Conservation (phyloP, 129 eudicot species). For the Logfia minima region DNA sequence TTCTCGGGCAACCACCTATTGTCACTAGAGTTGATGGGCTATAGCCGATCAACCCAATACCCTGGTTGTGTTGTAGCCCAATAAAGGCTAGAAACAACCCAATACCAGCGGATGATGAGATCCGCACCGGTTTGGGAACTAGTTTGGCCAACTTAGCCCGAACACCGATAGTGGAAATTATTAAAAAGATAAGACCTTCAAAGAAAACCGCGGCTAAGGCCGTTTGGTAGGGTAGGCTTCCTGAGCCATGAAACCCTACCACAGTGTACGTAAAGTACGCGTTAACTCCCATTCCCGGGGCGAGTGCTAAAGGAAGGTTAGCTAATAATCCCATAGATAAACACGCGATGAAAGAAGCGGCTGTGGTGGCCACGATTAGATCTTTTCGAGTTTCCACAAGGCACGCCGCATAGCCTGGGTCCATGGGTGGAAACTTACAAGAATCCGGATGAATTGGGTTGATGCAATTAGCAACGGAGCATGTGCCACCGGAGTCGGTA, state of each 20-base stretch:
- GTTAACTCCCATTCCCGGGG: neutral
- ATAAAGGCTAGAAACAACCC: slow-evolving; percentile 77
- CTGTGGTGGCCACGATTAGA: neutral
- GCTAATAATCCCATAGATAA: neutral
- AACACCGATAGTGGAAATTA: neutral
- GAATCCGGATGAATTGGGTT: neutral
- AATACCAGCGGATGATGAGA: slow-evolving; percentile 62
- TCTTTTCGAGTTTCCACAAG: neutral
- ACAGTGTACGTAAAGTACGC: neutral
- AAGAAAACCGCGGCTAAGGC: neutral
- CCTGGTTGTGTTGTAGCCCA: slow-evolving; percentile 70
- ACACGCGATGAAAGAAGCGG: neutral
- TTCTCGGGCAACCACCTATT: slow-evolving; percentile 63
- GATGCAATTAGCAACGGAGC: neutral
- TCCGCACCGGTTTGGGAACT: neutral
- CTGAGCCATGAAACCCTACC: neutral
- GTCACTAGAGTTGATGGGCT: slow-evolving; percentile 70
- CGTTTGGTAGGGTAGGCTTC: neutral
- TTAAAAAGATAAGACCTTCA: neutral
- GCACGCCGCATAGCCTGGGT: neutral
- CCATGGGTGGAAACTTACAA: neutral
- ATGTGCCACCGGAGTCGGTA: neutral
- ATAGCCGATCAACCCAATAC: slow-evolving; percentile 64
- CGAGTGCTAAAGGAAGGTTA: neutral
- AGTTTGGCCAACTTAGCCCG: slow-evolving; percentile 2